phyloP scores from a whole-genome alignment of 176 grass and related monocot species.

The Carex parvula region DNA sequence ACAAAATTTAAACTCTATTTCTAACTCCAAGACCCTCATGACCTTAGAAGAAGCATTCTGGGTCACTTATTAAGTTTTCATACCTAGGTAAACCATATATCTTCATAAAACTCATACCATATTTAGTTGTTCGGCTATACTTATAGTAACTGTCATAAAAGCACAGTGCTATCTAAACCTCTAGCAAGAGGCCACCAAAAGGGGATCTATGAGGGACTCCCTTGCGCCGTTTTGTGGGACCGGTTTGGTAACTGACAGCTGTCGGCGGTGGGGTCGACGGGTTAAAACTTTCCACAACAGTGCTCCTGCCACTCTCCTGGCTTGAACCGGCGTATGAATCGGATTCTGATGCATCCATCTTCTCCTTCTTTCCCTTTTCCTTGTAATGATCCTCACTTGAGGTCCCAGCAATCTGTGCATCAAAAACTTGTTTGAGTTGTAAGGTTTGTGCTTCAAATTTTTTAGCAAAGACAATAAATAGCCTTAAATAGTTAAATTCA shows the following conservation, averaged over 20 bases:
- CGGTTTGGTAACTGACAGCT: constrained; percentile 35
- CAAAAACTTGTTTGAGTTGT: not conserved
- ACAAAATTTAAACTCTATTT: constrained; percentile 2
- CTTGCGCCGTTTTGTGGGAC: constrained; percentile 68
- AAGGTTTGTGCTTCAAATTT: not conserved
- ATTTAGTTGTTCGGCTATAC: not conserved
- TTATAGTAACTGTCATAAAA: not conserved
- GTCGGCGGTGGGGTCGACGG: constrained; percentile 51
- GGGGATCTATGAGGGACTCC: constrained; percentile 84
- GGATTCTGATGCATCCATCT: constrained; percentile 39
- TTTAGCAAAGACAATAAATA: not conserved
- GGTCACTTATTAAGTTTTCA: constrained; percentile 6
- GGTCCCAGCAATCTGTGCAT: constrained; percentile 57
- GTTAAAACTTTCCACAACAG: constrained; percentile 69
- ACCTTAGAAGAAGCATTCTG: not conserved
- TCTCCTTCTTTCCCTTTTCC: constrained; percentile 32
- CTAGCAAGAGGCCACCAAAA: constrained; percentile 69
- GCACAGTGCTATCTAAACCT: constrained; percentile 21
- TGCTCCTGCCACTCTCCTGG: constrained; percentile 61
- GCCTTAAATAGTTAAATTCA: not conserved
- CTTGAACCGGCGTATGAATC: constrained; percentile 55
- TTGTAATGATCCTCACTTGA: constrained; percentile 26
- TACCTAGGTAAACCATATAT: not conserved
- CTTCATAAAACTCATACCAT: not conserved
- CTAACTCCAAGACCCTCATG: not conserved